Percentiles rank a stretch among this genome's conserved stretches.
phyloP scores from a whole-genome alignment of 495 filamentous ascomycete genomes.

The Ramalina peruviana region DNA sequence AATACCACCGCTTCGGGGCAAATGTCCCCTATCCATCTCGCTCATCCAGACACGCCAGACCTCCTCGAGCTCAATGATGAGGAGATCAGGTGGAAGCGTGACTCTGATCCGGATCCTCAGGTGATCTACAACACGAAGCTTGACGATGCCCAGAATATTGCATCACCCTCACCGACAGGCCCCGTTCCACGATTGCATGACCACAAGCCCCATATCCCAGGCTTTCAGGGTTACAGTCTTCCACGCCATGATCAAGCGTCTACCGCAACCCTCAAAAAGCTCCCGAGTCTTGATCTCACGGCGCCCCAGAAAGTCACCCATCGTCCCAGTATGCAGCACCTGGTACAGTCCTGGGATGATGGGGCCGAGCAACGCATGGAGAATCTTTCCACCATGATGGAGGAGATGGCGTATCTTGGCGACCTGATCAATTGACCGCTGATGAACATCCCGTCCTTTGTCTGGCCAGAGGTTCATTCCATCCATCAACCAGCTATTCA shows the following conservation, averaged over 20 bases:
- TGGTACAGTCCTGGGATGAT: conserved; percentile 20
- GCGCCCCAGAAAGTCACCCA: not conserved
- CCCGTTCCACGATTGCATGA: not conserved
- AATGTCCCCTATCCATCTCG: conserved; percentile 15
- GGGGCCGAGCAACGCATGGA: conserved; percentile 19
- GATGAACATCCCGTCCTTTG: too few species aligned
- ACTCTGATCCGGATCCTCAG: conserved; percentile 1
- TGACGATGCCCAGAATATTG: not conserved
- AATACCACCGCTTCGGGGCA: conserved; percentile 4
- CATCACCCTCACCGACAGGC: not conserved
- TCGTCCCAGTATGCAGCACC: conserved; percentile 2
- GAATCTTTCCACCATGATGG: conserved; percentile 35
- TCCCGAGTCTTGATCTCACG: conserved; percentile 4
- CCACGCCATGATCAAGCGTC: conserved; percentile 12
- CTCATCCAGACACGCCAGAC: conserved; percentile 13
- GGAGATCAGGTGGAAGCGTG: not conserved
- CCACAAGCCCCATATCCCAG: not conserved
- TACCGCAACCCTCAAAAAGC: conserved; percentile 9
- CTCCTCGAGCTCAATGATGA: conserved; percentile 12
- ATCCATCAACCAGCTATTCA: too few species aligned
- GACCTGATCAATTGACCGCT: conserved; percentile 27
- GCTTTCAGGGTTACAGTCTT: conserved; percentile 15
- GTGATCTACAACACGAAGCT: not conserved
- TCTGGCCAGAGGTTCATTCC: too few species aligned
- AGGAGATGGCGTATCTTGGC: conserved; percentile 39